Percentiles rank a stretch among this genome's conserved stretches.
phyloP scores from a whole-genome alignment of 495 filamentous ascomycete genomes.

The Friedmanniomyces endolithicus region DNA sequence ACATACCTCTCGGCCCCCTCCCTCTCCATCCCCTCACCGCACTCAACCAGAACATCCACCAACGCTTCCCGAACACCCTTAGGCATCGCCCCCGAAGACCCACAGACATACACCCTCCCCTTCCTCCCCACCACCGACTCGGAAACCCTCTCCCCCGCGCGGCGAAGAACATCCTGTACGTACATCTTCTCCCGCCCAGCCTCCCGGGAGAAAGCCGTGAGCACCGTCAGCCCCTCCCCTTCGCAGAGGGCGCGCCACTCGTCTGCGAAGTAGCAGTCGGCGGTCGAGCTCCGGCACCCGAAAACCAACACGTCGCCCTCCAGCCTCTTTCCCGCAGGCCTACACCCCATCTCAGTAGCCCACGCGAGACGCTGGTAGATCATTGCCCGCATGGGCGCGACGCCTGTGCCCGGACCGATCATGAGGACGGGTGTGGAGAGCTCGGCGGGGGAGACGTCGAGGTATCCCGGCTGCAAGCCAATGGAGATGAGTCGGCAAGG shows the following conservation, averaged over 20 bases:
- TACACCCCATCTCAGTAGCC: constrained; percentile 24
- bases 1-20: constrained; percentile 47
- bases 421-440: constrained; percentile 53
- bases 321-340: constrained; percentile 16
- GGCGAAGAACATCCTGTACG: constrained; percentile 71
- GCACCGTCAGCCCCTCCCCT: constrained; percentile 40
- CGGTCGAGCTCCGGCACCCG: constrained; percentile 57
- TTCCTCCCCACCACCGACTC: constrained; percentile 39
- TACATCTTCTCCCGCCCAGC: constrained; percentile 62
- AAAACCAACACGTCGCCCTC: constrained; percentile 49
- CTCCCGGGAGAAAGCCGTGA: constrained; percentile 76
- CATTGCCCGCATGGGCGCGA: constrained; percentile 76
- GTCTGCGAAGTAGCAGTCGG: constrained; percentile 67
- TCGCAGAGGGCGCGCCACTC: constrained; percentile 50
- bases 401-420: constrained; percentile 79
- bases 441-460: constrained; percentile 37
- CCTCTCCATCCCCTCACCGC: constrained; percentile 24
- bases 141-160: constrained; percentile 46
- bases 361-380: constrained; percentile 50
- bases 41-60: constrained; percentile 43
- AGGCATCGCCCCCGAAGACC: constrained; percentile 66
- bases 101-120: constrained; percentile 66
- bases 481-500: constrained; percentile 47
- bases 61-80: constrained; percentile 73
- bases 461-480: constrained; percentile 44